A percentile compares a stretch with the other conserved stretches of the same genome.
phyloP scores from a whole-genome alignment of 345 rosid genomes.

The Trapa incisa region DNA sequence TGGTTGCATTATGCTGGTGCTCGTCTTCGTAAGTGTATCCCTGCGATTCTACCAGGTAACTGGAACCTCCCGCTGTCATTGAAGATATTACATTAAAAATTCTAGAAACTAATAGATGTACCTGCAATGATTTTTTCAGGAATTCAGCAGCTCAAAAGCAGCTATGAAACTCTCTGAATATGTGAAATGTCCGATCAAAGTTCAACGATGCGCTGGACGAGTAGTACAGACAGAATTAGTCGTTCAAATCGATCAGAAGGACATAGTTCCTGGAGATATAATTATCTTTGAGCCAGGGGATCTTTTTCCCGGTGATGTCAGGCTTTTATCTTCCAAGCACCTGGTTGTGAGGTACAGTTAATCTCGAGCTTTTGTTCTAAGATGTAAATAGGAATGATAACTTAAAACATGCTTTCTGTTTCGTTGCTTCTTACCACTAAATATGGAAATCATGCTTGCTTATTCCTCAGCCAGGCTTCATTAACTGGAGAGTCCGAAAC shows the following conservation, averaged over 20 bases:
- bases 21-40: conserved; percentile 51
- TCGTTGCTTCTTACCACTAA: neutral
- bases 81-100: neutral
- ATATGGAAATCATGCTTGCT: conserved; percentile 1
- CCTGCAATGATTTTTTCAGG: conserved; percentile 17
- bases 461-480: conserved; percentile 48
- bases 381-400: neutral
- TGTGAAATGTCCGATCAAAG: conserved; percentile 50
- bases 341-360: conserved; percentile 44
- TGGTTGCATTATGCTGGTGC: conserved; percentile 51
- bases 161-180: conserved; percentile 64
- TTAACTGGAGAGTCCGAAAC: conserved; percentile 61
- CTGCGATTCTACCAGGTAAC: conserved; percentile 55
- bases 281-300: conserved; percentile 60
- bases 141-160: conserved; percentile 59
- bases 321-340: conserved; percentile 50
- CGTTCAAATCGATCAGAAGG: conserved; percentile 62
- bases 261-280: conserved; percentile 63
- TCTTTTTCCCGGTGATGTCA: conserved; percentile 64
- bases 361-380: neutral
- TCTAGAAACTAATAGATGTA: neutral
- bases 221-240: conserved; percentile 51
- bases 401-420: neutral
- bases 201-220: conserved; percentile 67
- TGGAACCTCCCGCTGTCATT: neutral